Percentiles rank a stretch among this genome's conserved stretches.
Evolutionary conservation across 2,329 filamentous ascomycete species (phyloP).

Genomic region (Colletotrichum chlorophyti): DNA sequence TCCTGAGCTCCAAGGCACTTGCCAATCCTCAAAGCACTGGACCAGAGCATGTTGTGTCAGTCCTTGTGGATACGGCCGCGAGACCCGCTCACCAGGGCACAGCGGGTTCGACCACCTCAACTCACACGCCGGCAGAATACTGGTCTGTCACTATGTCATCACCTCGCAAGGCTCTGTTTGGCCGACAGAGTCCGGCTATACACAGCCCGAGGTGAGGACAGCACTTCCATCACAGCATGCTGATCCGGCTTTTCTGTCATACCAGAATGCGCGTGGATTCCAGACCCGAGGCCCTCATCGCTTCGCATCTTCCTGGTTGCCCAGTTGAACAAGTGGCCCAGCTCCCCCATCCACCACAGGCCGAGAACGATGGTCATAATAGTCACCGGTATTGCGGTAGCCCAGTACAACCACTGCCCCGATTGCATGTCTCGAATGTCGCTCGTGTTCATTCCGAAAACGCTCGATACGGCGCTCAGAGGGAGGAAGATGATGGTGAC

Average conservation of each 20-base stretch:
- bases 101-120: no score
- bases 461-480: constrained; percentile 51
- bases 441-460: constrained; percentile 61
- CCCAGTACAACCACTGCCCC: constrained; percentile 58
- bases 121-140: no score
- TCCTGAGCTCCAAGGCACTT: constrained; percentile 15
- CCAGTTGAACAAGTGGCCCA: constrained; percentile 41
- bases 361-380: constrained; percentile 46
- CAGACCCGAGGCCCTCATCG: neutral
- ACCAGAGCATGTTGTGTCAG: no score
- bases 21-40: neutral
- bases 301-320: constrained; percentile 4
- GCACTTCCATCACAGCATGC: neutral
- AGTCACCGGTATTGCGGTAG: constrained; percentile 53
- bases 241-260: constrained; percentile 8
- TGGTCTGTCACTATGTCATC: neutral
- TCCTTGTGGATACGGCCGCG: no score
- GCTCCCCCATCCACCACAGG: constrained; percentile 51
- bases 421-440: constrained; percentile 57
- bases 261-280: neutral
- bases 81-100: no score
- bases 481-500: constrained; percentile 58
- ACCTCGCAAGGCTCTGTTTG: constrained; percentile 11
- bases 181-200: constrained; percentile 3
- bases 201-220: neutral